phyloP scores from a whole-genome alignment of 768 basidiomycete genomes.

The Russula sp. region DNA sequence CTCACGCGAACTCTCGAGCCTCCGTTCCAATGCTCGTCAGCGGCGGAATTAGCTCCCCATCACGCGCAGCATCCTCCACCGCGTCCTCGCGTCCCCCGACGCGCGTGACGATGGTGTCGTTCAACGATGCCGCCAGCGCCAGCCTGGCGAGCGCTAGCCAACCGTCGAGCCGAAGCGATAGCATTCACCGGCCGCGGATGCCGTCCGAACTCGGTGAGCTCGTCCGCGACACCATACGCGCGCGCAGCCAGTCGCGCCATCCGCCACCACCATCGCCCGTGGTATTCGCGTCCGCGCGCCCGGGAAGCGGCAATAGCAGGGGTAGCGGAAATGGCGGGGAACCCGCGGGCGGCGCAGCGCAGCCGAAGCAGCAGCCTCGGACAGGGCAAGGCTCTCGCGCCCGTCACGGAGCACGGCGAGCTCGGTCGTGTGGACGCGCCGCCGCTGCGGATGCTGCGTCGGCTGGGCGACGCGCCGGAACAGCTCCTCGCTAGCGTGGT shows the following conservation, averaged over 20 bases:
- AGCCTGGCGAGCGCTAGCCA: constrained; percentile 15
- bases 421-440: background rate
- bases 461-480: constrained; percentile 1
- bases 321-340: background rate
- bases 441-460: background rate
- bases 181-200: constrained; percentile 8
- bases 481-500: background rate
- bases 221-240: constrained; percentile 8
- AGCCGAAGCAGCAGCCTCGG: constrained; percentile 20
- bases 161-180: constrained; percentile 18
- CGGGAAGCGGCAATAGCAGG: background rate
- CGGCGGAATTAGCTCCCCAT: background rate
- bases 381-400: constrained; percentile 14
- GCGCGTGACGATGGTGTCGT: constrained; percentile 14
- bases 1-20: constrained; percentile 46
- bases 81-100: constrained; percentile 20
- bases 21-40: constrained; percentile 19
- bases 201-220: constrained; percentile 22
- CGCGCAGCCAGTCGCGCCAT: constrained; percentile 8
- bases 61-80: constrained; percentile 1
- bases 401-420: constrained; percentile 22
- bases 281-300: background rate
- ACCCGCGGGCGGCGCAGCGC: background rate
- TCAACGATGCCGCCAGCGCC: constrained; percentile 12
- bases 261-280: background rate